Evolutionary conservation across 805 yeast genomes (phyloP).

Genomic region (Blastobotrys terrestris): DNA sequence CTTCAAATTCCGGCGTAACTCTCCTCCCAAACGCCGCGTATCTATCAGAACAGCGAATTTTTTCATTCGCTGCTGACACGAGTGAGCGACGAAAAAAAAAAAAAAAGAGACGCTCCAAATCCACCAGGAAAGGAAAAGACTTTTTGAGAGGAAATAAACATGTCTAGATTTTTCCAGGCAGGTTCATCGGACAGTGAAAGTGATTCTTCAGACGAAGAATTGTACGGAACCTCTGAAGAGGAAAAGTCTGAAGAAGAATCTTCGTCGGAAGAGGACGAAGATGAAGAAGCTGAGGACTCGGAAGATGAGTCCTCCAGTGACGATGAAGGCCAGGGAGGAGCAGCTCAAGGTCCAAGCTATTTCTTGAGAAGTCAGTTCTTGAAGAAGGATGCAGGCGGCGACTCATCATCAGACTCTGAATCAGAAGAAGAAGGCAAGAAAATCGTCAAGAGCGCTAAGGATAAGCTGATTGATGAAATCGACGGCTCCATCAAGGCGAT

Average conservation of each 20-base stretch:
- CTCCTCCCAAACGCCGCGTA: background rate
- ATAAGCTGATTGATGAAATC: slow-evolving; percentile 85
- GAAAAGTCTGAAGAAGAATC: slow-evolving; percentile 36
- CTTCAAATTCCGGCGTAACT: background rate
- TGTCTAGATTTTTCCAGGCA: slow-evolving; percentile 89
- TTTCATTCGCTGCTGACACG: background rate
- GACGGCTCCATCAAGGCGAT: slow-evolving; percentile 57
- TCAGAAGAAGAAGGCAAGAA: slow-evolving; percentile 66
- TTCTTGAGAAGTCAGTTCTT: slow-evolving; percentile 30
- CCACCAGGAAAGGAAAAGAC: background rate
- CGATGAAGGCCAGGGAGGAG: slow-evolving; percentile 30
- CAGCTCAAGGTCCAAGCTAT: slow-evolving; percentile 30
- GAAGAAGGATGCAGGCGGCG: slow-evolving; percentile 37
- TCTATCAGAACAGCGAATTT: background rate
- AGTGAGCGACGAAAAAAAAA: background rate
- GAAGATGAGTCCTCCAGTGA: slow-evolving; percentile 33
- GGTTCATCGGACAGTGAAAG: slow-evolving; percentile 48
- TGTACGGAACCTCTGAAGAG: slow-evolving; percentile 41
- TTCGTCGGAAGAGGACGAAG: slow-evolving; percentile 31
- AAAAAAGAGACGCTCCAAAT: background rate
- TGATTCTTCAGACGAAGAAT: slow-evolving; percentile 49
- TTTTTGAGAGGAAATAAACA: slow-evolving; percentile 23
- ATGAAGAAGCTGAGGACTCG: slow-evolving; percentile 43
- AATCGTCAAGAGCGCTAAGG: slow-evolving; percentile 90
- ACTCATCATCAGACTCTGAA: slow-evolving; percentile 49